Evolutionary conservation across 306 rosid genomes (phyloP), one percentile per base, ranked within the genome.

Genomic region (Vigna nakashimae): DNA sequence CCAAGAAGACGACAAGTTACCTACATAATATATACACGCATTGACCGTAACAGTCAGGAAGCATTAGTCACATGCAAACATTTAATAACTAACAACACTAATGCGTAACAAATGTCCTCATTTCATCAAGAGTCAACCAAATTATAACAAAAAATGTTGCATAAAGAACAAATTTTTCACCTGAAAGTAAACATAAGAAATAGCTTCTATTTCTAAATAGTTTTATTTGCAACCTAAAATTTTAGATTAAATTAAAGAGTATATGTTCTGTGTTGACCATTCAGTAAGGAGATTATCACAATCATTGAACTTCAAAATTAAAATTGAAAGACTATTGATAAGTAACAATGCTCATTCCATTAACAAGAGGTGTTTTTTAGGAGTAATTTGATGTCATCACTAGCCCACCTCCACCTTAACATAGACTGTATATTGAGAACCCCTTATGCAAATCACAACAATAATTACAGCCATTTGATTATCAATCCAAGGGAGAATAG

Each of bases 1-100:
- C 99, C 99, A 60, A 91, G 88, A 66, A 95, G 88, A 46, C 91
- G 90, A 70, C 99, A 92, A 7, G 97, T 95, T 79, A 92, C 97
- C 99, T 95, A 62, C 62, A 79, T 32, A 79, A 63, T 73, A 75
- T 45, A 65, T 53, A 49, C 65, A 63, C 12, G 65, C 32, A 68
- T 67, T 7, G 48, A 68, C 65, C 68, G 69, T 48, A 15, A n/a
- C 71, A 70, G 46, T 6, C 22, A 22, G 7, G 18, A 71, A 74
- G 16, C 43, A 55, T 18, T 48, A 30, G 7, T 20, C 71, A 20
- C 36, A 68, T 14, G 65, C 24, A 12, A 56, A 56, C 9, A 6
- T 28, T 32, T 65, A 77, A 80, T 69, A 59, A 65, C 70, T 60
- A 80, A 71, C 36, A 59, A 56, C 65, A 65, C 64, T 43, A 66